Evolutionary conservation across 306 rosid species (phyloP).

Genomic region (Styphnolobium japonicum): DNA sequence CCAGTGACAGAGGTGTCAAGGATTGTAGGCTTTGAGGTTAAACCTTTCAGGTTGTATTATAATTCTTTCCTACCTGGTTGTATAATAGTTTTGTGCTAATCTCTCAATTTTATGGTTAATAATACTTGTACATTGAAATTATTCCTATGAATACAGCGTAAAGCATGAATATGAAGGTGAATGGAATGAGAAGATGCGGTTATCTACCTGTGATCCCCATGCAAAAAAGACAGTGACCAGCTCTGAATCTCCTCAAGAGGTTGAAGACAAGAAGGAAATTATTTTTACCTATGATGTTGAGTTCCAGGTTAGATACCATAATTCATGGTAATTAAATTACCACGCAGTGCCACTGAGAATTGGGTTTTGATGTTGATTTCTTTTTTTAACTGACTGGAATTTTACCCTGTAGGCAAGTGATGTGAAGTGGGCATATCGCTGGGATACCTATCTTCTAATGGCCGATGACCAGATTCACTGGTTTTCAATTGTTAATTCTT

Average conservation of each 20-base stretch:
- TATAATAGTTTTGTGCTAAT: neutral
- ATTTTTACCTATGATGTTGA: slow-evolving; percentile 72
- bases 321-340: neutral
- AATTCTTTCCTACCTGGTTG: neutral
- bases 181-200: slow-evolving; percentile 48
- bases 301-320: slow-evolving; percentile 47
- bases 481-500: slow-evolving; percentile 71
- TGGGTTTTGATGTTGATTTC: neutral
- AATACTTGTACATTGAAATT: neutral
- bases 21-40: slow-evolving; percentile 79
- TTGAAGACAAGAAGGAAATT: slow-evolving; percentile 66
- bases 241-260: slow-evolving; percentile 71
- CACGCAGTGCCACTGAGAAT: neutral
- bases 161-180: slow-evolving; percentile 60
- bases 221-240: slow-evolving; percentile 46
- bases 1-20: slow-evolving; percentile 51
- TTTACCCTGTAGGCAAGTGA: slow-evolving; percentile 51
- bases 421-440: slow-evolving; percentile 80
- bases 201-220: slow-evolving; percentile 74
- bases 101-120: neutral
- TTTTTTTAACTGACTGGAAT: neutral
- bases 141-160: slow-evolving; percentile 41
- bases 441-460: slow-evolving; percentile 83
- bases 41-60: slow-evolving; percentile 55
- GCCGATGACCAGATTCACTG: slow-evolving; percentile 82